Percentiles rank a stretch among this genome's conserved stretches.
phyloP scores from a whole-genome alignment of 495 filamentous ascomycete species.

The Hypoxylon rickii region DNA sequence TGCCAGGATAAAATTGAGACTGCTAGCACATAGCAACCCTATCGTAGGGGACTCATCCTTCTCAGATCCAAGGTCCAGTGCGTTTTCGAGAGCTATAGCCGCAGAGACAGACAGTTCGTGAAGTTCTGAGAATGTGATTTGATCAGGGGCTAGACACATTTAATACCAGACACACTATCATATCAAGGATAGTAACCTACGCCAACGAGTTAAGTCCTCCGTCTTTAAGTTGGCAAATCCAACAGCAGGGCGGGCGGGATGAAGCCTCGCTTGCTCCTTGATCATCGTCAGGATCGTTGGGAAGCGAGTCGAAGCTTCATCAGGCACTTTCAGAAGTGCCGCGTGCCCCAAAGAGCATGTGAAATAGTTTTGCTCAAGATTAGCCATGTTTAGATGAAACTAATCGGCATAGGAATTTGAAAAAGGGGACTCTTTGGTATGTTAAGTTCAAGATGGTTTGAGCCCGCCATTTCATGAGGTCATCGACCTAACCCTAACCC shows the following conservation, averaged over 20 bases:
- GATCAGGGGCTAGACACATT: slow-evolving; percentile 9
- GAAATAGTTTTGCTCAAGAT: slow-evolving; percentile 48
- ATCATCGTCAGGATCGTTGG: slow-evolving; percentile 53
- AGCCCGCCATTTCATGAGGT: slow-evolving; percentile 17
- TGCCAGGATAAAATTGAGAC: slow-evolving; percentile 52
- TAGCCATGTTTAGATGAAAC: slow-evolving; percentile 1
- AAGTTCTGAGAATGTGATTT: slow-evolving; percentile 20
- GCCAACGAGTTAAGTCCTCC: not conserved
- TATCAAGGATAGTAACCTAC: not conserved
- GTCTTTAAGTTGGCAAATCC: slow-evolving; percentile 44
- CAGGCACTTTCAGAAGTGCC: slow-evolving; percentile 33
- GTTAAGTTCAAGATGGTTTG: too few relatives aligned
- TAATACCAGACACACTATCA: not conserved
- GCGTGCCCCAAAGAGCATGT: slow-evolving; percentile 58
- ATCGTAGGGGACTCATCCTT: slow-evolving; percentile 31
- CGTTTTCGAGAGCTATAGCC: slow-evolving; percentile 2
- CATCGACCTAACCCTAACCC: slow-evolving; percentile 2
- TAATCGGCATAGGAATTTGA: not conserved
- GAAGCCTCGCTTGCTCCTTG: slow-evolving; percentile 42
- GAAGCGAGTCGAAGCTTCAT: slow-evolving; percentile 31
- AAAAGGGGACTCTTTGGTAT: too few relatives aligned
- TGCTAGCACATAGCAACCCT: slow-evolving; percentile 55
- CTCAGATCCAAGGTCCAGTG: not conserved
- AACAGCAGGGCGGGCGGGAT: slow-evolving; percentile 46
- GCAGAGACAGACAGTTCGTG: slow-evolving; percentile 13